Evolutionary conservation across 2,329 filamentous ascomycete species (phyloP).

Genomic region (Clonostachys chloroleuca): DNA sequence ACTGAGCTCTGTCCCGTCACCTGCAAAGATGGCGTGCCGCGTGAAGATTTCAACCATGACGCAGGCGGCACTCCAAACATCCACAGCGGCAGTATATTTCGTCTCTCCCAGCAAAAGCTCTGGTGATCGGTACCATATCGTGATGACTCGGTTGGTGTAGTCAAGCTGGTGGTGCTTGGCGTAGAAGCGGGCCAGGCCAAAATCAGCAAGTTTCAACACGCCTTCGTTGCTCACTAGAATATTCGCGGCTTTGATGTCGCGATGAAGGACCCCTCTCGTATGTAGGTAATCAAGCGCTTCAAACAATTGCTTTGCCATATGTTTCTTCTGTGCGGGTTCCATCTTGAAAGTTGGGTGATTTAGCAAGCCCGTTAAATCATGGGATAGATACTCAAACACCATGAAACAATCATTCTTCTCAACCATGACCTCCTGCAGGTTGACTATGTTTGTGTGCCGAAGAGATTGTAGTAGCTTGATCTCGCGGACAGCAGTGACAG

Average conservation of each 20-base stretch:
- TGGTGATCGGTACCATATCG: slow-evolving; percentile 94
- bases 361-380: slow-evolving; percentile 89
- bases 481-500: slow-evolving; percentile 85
- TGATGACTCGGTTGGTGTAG: slow-evolving; percentile 98
- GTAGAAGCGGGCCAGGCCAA: slow-evolving; percentile 93
- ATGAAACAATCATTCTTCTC: slow-evolving; percentile 99
- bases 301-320: slow-evolving; percentile 89
- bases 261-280: slow-evolving; percentile 86
- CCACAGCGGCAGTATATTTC: slow-evolving; percentile 82
- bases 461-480: slow-evolving; percentile 89
- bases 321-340: slow-evolving; percentile 82
- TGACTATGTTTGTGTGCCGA: slow-evolving; percentile 77
- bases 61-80: slow-evolving; percentile 96
- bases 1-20: slow-evolving; percentile 91
- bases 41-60: slow-evolving; percentile 97
- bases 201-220: slow-evolving; percentile 88
- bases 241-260: slow-evolving; percentile 97
- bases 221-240: slow-evolving; percentile 90
- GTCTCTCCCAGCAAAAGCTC: slow-evolving; percentile 90
- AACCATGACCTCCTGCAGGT: slow-evolving; percentile 90
- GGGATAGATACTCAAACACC: slow-evolving; percentile 97
- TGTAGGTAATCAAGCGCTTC: slow-evolving; percentile 93
- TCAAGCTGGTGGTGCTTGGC: slow-evolving; percentile 87
- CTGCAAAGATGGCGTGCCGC: slow-evolving; percentile 87
- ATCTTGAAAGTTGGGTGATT: slow-evolving; percentile 92